These are phyloP conservation scores for Crithidia bombi DNA, from an alignment of 208 protist genomes.

Conservation along the genomic window DNA sequence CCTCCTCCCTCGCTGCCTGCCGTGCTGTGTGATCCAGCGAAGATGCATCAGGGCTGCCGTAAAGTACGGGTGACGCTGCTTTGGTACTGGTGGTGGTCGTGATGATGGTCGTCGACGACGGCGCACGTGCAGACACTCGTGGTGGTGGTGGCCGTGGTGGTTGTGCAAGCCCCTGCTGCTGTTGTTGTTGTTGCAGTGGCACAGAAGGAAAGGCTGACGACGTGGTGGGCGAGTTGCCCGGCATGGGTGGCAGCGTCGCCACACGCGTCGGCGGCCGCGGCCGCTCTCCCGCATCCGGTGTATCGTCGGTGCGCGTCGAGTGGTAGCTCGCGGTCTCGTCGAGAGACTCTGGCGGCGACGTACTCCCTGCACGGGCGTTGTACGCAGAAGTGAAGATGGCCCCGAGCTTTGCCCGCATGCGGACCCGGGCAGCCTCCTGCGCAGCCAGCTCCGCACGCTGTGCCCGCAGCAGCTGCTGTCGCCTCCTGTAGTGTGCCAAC, in stretches of 20 bases:
- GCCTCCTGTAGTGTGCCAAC: constrained; percentile 42
- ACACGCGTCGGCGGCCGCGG: background rate
- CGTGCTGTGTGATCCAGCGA: constrained; percentile 28
- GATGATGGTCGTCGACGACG: background rate
- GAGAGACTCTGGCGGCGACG: constrained; percentile 1
- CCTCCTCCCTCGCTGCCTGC: constrained; percentile 24
- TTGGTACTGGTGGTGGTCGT: background rate
- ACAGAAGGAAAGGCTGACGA: background rate
- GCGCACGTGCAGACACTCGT: background rate
- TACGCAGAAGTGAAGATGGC: constrained; percentile 53
- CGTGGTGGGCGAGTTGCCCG: background rate
- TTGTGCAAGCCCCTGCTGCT: background rate
- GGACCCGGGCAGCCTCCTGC: constrained; percentile 33
- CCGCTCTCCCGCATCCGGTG: background rate
- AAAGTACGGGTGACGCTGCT: background rate
- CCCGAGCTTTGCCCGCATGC: constrained; percentile 44
- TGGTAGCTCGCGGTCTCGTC: constrained; percentile 14
- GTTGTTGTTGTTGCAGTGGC: background rate
- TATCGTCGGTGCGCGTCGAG: constrained; percentile 11
- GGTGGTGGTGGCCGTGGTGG: no score
- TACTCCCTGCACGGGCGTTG: constrained; percentile 7
- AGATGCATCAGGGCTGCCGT: constrained; percentile 11
- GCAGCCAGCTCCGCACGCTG: constrained; percentile 35
- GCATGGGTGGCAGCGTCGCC: constrained; percentile 4
- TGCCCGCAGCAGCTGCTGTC: constrained; percentile 43